phyloP scores from a whole-genome alignment of 192 early-diverging fungal species.

The Phycomyces nitens region DNA sequence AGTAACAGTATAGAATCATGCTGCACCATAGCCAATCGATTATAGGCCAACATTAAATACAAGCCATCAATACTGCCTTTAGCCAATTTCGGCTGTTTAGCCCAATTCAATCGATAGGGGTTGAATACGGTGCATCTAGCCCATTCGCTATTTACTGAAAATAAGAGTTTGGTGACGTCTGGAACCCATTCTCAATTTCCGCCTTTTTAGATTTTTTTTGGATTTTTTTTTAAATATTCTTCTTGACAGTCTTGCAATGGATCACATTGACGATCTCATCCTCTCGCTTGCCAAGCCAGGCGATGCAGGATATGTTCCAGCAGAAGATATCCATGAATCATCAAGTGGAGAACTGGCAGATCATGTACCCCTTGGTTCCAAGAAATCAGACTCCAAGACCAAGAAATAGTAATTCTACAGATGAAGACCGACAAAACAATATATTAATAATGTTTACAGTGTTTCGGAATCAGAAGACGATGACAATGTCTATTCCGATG shows the following conservation, averaged over 20 bases:
- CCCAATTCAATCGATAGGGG: too few species aligned
- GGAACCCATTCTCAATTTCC: neutral
- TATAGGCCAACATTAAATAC: too few species aligned
- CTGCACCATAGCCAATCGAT: too few species aligned
- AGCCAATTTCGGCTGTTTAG: too few species aligned
- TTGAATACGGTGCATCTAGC: too few species aligned
- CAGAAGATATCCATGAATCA: constrained; percentile 4
- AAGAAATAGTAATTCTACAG: constrained; percentile 8
- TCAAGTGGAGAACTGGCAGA: constrained; percentile 4
- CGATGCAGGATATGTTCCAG: constrained; percentile 1
- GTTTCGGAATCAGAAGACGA: constrained; percentile 40
- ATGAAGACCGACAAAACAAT: constrained; percentile 5
- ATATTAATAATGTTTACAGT: constrained; percentile 1
- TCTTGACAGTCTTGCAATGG: constrained; percentile 7
- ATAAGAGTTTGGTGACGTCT: neutral
- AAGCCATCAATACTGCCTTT: too few species aligned
- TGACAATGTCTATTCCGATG: constrained; percentile 35
- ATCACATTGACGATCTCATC: constrained; percentile 33
- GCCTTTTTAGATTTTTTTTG: too few species aligned
- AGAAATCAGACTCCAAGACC: constrained; percentile 2
- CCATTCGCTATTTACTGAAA: too few species aligned
- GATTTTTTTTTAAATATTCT: neutral
- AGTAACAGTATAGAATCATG: too few species aligned
- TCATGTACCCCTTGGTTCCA: neutral
- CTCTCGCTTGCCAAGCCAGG: constrained; percentile 22